These are phyloP conservation scores for Spizellomyces sp. DNA, from an alignment of 192 early-diverging fungal species.

Conservation along the genomic window DNA sequence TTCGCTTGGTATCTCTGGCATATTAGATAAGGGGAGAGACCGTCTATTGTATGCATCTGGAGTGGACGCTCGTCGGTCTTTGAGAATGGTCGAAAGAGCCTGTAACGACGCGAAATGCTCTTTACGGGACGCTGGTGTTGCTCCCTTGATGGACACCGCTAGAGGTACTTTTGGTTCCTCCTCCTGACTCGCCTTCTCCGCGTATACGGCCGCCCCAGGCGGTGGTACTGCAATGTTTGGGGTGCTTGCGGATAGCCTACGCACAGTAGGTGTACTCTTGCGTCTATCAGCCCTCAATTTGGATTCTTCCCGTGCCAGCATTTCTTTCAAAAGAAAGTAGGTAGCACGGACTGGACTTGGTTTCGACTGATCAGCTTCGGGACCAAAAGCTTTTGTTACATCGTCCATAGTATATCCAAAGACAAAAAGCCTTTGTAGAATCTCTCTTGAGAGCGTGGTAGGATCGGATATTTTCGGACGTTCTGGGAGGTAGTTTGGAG, in stretches of 20 bases:
- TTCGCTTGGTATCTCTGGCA: not conserved
- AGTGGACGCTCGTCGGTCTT: slow-evolving; percentile 19
- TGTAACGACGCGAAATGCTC: not conserved
- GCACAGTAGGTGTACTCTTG: not conserved
- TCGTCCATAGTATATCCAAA: slow-evolving; percentile 54
- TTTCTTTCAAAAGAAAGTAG: slow-evolving; percentile 56
- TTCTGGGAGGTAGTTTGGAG: slow-evolving; percentile 67
- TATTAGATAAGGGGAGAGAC: not conserved
- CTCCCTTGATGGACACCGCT: not conserved
- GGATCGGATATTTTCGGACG: slow-evolving; percentile 33
- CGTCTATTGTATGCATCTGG: not conserved
- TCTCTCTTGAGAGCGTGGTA: slow-evolving; percentile 32
- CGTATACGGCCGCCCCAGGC: not conserved
- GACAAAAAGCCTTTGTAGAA: slow-evolving; percentile 42
- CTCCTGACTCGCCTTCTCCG: no score
- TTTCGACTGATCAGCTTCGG: slow-evolving; percentile 17
- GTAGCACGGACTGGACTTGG: slow-evolving; percentile 52
- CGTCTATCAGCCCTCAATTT: slow-evolving; percentile 15
- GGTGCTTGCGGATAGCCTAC: not conserved
- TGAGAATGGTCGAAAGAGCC: not conserved
- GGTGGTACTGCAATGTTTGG: slow-evolving; percentile 9
- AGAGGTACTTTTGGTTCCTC: no score
- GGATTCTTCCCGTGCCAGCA: slow-evolving; percentile 51
- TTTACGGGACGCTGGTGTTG: not conserved
- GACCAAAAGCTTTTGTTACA: slow-evolving; percentile 43